phyloP scores from a whole-genome alignment of 768 basidiomycete species.

The Mycena kentingensis region DNA sequence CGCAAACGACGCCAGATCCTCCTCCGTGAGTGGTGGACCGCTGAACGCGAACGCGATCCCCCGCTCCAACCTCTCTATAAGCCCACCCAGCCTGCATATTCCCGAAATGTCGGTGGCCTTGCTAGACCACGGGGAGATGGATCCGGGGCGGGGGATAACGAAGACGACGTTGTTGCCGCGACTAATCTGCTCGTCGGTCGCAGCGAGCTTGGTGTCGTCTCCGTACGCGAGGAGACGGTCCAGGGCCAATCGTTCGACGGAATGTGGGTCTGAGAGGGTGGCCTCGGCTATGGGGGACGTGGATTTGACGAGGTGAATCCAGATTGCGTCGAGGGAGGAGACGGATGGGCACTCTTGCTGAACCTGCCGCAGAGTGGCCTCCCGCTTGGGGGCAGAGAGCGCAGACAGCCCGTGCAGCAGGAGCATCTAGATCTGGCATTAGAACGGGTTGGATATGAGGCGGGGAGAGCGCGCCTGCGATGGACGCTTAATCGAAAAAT shows the following conservation, averaged over 20 bases:
- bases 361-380: constrained; percentile 62
- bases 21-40: constrained; percentile 39
- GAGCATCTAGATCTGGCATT: constrained; percentile 75
- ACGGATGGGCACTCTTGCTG: constrained; percentile 55
- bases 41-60: constrained; percentile 72
- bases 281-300: constrained; percentile 44
- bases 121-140: constrained; percentile 98
- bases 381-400: constrained; percentile 70
- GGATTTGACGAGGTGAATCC: constrained; percentile 83
- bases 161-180: constrained; percentile 54
- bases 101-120: constrained; percentile 95
- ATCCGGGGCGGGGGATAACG: constrained; percentile 82
- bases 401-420: constrained; percentile 77
- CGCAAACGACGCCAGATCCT: constrained; percentile 56
- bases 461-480: too few relatives aligned
- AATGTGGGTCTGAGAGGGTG: constrained; percentile 47
- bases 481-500: too few relatives aligned
- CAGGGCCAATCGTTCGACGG: constrained; percentile 54
- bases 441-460: too few relatives aligned
- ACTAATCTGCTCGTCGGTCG: constrained; percentile 41
- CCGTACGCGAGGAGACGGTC: constrained; percentile 83
- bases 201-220: constrained; percentile 60
- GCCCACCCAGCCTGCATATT: constrained; percentile 76
- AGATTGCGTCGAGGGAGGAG: constrained; percentile 75
- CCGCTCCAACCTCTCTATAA: constrained; percentile 84